Percentiles rank a stretch among this genome's conserved stretches.
Evolutionary conservation across 345 rosid species (phyloP).

Genomic region (Orychophragmus violaceus): DNA sequence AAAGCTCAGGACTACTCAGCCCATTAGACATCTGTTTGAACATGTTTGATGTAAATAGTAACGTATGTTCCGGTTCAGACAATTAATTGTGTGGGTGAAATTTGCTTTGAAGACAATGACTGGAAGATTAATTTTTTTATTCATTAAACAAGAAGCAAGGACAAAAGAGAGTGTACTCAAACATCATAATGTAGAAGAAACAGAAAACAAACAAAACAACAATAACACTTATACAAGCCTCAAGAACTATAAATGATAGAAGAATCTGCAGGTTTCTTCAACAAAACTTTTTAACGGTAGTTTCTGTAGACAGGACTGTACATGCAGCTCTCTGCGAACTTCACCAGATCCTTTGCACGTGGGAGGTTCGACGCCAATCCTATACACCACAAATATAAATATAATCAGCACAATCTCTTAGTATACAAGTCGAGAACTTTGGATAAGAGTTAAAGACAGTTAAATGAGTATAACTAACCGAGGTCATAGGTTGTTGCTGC

Average conservation of each 20-base stretch:
- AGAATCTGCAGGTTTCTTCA: constrained; percentile 15
- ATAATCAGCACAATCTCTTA: background rate
- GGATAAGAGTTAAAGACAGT: background rate
- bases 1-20: background rate
- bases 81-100: background rate
- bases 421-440: background rate
- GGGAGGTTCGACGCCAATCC: constrained; percentile 91
- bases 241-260: background rate
- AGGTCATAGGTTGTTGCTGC: constrained; percentile 95
- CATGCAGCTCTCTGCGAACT: constrained; percentile 91
- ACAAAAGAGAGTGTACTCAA: background rate
- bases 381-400: constrained; percentile 25
- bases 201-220: constrained; percentile 11
- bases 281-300: constrained; percentile 51
- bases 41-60: too few species aligned
- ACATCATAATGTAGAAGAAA: background rate
- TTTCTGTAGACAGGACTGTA: constrained; percentile 72
- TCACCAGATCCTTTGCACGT: constrained; percentile 72
- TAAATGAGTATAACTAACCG: constrained; percentile 42
- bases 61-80: background rate
- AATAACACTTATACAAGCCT: constrained; percentile 19
- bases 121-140: constrained; percentile 1
- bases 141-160: constrained; percentile 4
- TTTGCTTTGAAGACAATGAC: background rate
- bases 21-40: background rate